These are phyloP conservation scores for Chytriomyces hyalinus DNA, from an alignment of 192 early-diverging fungal genomes.

Conservation along the genomic window DNA sequence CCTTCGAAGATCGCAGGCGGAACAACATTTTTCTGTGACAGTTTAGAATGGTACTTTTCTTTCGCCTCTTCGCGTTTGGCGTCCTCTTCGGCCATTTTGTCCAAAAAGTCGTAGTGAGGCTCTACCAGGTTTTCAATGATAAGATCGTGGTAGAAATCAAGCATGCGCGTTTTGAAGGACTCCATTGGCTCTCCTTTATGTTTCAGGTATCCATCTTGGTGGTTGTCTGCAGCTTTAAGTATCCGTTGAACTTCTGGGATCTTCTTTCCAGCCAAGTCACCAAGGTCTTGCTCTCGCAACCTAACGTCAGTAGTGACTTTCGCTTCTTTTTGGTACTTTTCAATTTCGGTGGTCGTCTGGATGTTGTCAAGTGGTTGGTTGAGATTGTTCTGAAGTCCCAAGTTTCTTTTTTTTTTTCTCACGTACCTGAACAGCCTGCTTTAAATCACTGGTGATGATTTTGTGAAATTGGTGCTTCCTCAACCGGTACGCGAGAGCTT, in stretches of 20 bases:
- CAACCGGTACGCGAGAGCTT: conserved; percentile 46
- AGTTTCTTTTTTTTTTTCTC: background rate
- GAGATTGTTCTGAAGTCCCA: background rate
- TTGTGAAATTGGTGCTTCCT: conserved; percentile 51
- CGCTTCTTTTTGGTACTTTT: conserved; percentile 43
- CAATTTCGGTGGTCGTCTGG: conserved; percentile 53
- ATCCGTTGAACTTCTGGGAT: conserved; percentile 49
- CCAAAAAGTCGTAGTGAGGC: conserved; percentile 46
- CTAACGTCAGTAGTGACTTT: conserved; percentile 41
- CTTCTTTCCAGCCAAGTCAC: conserved; percentile 49
- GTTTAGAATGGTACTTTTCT: background rate
- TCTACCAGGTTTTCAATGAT: conserved; percentile 47
- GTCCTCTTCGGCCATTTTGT: conserved; percentile 8
- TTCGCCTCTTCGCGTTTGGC: conserved; percentile 5
- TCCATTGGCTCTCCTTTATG: conserved; percentile 43
- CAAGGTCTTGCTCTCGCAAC: conserved; percentile 53
- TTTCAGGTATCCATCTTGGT: conserved; percentile 50
- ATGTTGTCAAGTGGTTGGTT: background rate
- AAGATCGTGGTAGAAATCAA: conserved; percentile 53
- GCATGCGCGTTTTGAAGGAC: conserved; percentile 45
- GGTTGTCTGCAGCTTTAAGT: conserved; percentile 46
- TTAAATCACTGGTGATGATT: conserved; percentile 56
- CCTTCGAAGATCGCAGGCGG: background rate
- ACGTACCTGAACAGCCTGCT: conserved; percentile 46
- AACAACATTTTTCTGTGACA: background rate